phyloP scores from a whole-genome alignment of 1,284 basidiomycete species.

The Inonotus obliquus region DNA sequence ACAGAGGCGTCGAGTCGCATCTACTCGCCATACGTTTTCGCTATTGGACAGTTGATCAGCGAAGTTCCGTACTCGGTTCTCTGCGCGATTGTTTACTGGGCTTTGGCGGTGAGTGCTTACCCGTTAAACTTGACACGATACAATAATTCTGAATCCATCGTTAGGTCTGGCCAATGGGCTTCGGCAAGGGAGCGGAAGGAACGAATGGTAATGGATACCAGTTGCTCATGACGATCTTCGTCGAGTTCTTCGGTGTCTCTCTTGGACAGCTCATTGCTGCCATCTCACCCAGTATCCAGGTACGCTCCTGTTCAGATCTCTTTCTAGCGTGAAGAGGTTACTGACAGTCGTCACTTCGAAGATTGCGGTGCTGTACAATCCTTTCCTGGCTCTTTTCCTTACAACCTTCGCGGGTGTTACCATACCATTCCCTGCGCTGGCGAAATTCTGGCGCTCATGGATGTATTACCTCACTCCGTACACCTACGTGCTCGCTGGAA shows the following conservation, averaged over 20 bases:
- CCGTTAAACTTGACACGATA: neutral
- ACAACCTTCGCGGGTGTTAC: slow-evolving; percentile 79
- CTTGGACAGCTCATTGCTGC: slow-evolving; percentile 75
- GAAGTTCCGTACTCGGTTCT: slow-evolving; percentile 78
- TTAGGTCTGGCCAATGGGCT: slow-evolving; percentile 66
- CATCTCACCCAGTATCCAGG: slow-evolving; percentile 66
- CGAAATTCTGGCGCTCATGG: slow-evolving; percentile 74
- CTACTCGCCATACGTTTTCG: slow-evolving; percentile 80
- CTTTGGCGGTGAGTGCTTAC: slow-evolving; percentile 50
- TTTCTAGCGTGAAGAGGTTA: neutral
- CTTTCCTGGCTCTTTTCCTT: slow-evolving; percentile 68
- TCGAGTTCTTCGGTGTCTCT: slow-evolving; percentile 73
- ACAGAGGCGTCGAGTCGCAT: slow-evolving; percentile 69
- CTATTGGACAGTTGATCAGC: slow-evolving; percentile 75
- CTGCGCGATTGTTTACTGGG: slow-evolving; percentile 75
- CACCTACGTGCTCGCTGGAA: slow-evolving; percentile 68
- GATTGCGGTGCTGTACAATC: slow-evolving; percentile 79
- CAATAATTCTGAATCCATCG: slow-evolving; percentile 28
- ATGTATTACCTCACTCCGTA: slow-evolving; percentile 67
- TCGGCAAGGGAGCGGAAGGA: slow-evolving; percentile 59
- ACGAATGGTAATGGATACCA: slow-evolving; percentile 70
- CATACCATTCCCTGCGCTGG: slow-evolving; percentile 66
- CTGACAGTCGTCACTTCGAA: slow-evolving; percentile 25
- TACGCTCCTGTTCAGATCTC: slow-evolving; percentile 20
- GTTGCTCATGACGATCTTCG: slow-evolving; percentile 65